These are phyloP conservation scores for Candolleomyces efflorescens DNA, from an alignment of 768 basidiomycete genomes.

Conservation along the genomic window DNA sequence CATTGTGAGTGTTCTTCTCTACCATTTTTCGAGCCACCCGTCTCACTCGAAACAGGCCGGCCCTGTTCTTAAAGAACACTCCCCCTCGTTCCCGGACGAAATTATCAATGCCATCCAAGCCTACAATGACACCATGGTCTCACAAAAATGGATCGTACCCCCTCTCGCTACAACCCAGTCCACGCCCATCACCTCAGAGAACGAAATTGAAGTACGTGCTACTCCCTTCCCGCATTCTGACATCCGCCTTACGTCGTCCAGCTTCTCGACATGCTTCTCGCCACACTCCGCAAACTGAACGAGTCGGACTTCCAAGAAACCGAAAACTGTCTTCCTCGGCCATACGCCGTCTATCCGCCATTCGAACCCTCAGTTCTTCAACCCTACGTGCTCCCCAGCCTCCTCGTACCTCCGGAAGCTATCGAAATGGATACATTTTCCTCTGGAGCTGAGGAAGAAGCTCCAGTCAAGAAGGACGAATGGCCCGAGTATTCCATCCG, in stretches of 20 bases:
- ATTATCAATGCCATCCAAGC: conserved; percentile 69
- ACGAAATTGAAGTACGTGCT: conserved; percentile 55
- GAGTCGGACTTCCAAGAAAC: conserved; percentile 55
- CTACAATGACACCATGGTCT: conserved; percentile 58
- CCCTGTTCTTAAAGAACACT: conserved; percentile 54
- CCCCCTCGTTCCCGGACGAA: conserved; percentile 54
- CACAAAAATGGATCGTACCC: conserved; percentile 62
- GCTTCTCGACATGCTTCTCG: conserved; percentile 73
- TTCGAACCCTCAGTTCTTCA: conserved; percentile 33
- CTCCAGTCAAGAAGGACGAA: conserved; percentile 74
- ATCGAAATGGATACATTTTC: conserved; percentile 70
- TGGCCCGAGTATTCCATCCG: conserved; percentile 72
- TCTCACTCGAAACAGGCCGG: conserved; percentile 51
- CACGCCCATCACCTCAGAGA: conserved; percentile 37
- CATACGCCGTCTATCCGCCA: conserved; percentile 50
- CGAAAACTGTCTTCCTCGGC: conserved; percentile 56
- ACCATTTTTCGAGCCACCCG: neutral
- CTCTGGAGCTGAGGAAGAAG: conserved; percentile 55
- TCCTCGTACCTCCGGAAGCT: conserved; percentile 84
- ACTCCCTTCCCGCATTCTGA: conserved; percentile 1
- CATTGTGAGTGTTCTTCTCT: conserved; percentile 42
- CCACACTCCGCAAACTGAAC: conserved; percentile 58
- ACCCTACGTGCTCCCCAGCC: conserved; percentile 67
- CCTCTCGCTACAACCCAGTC: conserved; percentile 54
- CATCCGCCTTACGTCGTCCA: conserved; percentile 23